Evolutionary conservation across 305 asterid species (phyloP).

Genomic region (Fraxinus angustifolia): DNA sequence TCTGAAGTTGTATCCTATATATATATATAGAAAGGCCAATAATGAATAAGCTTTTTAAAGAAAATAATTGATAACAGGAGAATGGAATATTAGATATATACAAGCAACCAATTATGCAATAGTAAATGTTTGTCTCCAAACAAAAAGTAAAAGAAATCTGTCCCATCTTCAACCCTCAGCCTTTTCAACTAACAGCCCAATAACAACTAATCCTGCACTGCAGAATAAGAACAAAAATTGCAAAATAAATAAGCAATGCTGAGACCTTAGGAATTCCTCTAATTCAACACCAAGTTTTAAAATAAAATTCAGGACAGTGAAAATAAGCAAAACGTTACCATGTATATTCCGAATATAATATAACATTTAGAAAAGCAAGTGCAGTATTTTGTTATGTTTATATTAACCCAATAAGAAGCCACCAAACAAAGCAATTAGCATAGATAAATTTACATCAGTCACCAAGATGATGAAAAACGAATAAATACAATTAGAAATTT

Average conservation of each 20-base stretch:
- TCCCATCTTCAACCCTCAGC: conserved; percentile 5
- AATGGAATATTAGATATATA: neutral
- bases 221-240: neutral
- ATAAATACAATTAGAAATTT: neutral
- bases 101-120: conserved; percentile 6
- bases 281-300: neutral
- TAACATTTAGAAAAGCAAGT: neutral
- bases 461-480: neutral
- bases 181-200: neutral
- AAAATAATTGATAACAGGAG: conserved; percentile 14
- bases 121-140: neutral
- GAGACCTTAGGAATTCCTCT: neutral
- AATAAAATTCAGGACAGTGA: neutral
- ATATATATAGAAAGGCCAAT: conserved; percentile 18
- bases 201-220: neutral
- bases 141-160: neutral
- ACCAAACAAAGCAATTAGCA: neutral
- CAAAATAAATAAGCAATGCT: neutral
- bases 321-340: neutral
- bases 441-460: neutral
- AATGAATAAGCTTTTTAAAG: conserved; percentile 18
- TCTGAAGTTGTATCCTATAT: conserved; percentile 40
- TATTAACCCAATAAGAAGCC: neutral
- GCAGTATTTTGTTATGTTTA: neutral
- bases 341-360: neutral